phyloP scores from a whole-genome alignment of 2,329 filamentous ascomycete species.

The Diplodia corticola region DNA sequence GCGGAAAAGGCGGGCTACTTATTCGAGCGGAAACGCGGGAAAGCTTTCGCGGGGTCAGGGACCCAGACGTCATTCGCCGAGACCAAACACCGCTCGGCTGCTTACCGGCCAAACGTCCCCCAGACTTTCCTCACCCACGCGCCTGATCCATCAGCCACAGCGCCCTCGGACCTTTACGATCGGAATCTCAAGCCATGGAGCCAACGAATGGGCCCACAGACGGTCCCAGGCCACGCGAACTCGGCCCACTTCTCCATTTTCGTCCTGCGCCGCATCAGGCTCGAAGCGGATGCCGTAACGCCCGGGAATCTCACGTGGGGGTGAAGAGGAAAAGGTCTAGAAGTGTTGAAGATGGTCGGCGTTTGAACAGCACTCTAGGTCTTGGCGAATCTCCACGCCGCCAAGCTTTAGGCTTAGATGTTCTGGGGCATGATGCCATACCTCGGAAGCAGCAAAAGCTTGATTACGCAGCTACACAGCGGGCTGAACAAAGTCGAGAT shows the following conservation, averaged over 20 bases:
- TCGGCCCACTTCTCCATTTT: conserved; percentile 2
- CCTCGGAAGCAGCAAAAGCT: neutral
- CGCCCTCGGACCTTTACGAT: neutral
- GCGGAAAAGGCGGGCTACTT: neutral
- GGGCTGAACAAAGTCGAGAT: no score
- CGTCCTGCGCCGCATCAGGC: neutral
- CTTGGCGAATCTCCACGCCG: no score
- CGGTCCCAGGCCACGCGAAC: neutral
- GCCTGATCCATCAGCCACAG: neutral
- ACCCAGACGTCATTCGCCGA: conserved; percentile 12
- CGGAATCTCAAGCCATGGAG: neutral
- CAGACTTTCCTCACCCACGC: neutral
- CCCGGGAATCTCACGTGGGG: neutral
- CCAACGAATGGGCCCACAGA: neutral
- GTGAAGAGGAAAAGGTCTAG: neutral
- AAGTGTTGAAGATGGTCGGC: neutral
- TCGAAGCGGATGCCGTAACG: no score
- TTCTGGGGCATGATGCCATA: neutral
- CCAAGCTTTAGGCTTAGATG: neutral
- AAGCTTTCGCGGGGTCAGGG: conserved; percentile 11
- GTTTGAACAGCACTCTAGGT: neutral
- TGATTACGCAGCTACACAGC: neutral
- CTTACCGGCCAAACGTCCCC: neutral
- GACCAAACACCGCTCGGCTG: conserved; percentile 1
- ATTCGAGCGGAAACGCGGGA: conserved; percentile 1